phyloP scores from a whole-genome alignment of 1,284 basidiomycete species.

The Ceratobasidium sp. region DNA sequence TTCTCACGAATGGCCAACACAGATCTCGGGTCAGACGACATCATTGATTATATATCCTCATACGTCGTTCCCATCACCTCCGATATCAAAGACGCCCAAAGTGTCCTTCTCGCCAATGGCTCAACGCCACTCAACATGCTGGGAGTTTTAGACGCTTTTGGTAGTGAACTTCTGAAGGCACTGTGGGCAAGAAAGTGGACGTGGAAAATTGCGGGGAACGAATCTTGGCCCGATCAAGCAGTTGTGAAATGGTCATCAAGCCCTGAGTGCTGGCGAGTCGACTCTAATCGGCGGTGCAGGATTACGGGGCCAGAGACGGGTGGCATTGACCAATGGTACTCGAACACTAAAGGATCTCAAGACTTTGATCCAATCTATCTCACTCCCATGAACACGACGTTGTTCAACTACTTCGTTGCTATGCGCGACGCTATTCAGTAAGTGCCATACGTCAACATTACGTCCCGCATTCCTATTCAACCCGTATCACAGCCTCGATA shows the following conservation, averaged over 20 bases:
- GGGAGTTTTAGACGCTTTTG: conserved; percentile 31
- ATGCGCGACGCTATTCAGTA: conserved; percentile 32
- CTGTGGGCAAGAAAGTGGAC: conserved; percentile 37
- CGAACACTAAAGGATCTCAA: conserved; percentile 31
- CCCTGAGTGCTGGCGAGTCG: not conserved
- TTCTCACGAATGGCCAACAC: conserved; percentile 42
- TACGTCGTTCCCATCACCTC: conserved; percentile 16
- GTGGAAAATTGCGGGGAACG: conserved; percentile 22
- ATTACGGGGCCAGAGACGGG: not conserved
- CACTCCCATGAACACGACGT: conserved; percentile 28
- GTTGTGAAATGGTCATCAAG: conserved; percentile 27
- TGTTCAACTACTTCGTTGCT: conserved; percentile 35
- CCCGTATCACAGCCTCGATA: not conserved
- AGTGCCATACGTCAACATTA: not conserved
- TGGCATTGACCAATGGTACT: conserved; percentile 34
- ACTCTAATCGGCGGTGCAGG: not conserved
- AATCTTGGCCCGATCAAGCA: conserved; percentile 38
- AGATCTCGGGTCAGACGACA: conserved; percentile 33
- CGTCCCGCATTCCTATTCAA: not conserved
- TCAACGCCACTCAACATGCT: conserved; percentile 31
- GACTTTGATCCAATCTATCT: conserved; percentile 15
- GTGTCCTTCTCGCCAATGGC: conserved; percentile 1
- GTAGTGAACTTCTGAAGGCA: conserved; percentile 31
- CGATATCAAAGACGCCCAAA: conserved; percentile 22
- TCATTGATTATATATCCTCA: conserved; percentile 38